phyloP scores from a whole-genome alignment of 345 rosid species.

The Luvunga scandens region DNA sequence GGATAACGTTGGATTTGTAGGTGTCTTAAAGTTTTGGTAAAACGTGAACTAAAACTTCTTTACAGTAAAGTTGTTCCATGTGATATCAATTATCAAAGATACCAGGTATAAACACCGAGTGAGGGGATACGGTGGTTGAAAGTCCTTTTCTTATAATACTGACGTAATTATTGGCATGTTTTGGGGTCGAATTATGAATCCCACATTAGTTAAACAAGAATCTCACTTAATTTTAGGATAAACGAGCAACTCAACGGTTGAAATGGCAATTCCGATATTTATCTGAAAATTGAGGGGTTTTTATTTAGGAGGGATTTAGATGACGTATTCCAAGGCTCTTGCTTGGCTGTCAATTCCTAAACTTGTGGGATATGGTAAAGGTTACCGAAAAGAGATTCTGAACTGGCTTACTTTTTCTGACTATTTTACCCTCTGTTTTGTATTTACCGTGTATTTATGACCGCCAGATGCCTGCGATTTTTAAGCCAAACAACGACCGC shows the following conservation, averaged over 20 bases:
- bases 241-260: neutral
- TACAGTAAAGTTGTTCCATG: constrained; percentile 13
- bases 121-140: neutral
- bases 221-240: neutral
- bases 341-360: neutral
- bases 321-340: neutral
- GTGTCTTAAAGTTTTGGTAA: neutral
- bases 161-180: neutral
- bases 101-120: neutral
- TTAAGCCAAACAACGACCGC: neutral
- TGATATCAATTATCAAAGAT: constrained; percentile 2
- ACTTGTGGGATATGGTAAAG: neutral
- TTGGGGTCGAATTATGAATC: neutral
- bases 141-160: neutral
- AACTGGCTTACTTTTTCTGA: neutral
- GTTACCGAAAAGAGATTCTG: neutral
- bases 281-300: neutral
- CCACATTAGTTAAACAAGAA: neutral
- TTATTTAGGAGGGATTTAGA: neutral
- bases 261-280: neutral
- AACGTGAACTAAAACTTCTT: constrained; percentile 32
- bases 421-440: neutral
- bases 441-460: too few species aligned
- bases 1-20: constrained; percentile 35
- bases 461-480: neutral